Base-by-base conservation (phyloP, 1,139 yeast genomes). In the Meyerozyma smithsonii region DNA sequence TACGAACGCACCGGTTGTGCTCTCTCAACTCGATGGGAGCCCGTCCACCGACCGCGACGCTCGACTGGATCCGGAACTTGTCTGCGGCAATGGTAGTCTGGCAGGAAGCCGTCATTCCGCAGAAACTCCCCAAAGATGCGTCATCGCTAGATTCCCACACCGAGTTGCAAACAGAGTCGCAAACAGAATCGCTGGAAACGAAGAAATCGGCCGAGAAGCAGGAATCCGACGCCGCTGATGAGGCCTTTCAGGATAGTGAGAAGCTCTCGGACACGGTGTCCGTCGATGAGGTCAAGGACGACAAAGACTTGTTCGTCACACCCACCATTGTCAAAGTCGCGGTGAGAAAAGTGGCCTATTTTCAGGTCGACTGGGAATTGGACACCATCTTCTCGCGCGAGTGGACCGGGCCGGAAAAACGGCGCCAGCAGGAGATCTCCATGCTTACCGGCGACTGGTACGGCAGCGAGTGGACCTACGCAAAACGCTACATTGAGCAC, bases 361-460 rank as follows among this genome's bases (percentile, higher is more conserved):
- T 76, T 76, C 52, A 68, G 25, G 69, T 70, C 12, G 71, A 69
- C 47, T 71, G 76, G 76, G 73, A 69, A 40, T 49, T 52, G 20
- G 56, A 55, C 39, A 43, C 43, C 5, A 39, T 54, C 8, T 53
- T 57, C 8, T 41, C 35, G 8, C 47, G 41, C 5, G 43, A 42
- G 4, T 41, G 38, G 11, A 34, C 30, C 19, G 45, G 39, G 8
- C 38, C 43, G 16, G 54, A 47, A 12, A 43, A 47, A 28, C 52
- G 52, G 19, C 50, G 56, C 34, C 48, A 56, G 28, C 39, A 60
- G 19, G 64, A 65, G 37, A 58, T 67, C 12, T 56, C 56, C 36
- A 62, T 67, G 55, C 53, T 70, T n/a, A 61, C 69, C 1, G 76
- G 74, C 3, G 74, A 68, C 46, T 71, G 76, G 76, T 69, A 62